Base-by-base conservation (phyloP, 1,284 basidiomycete genomes). In the Grifola frondosa region DNA sequence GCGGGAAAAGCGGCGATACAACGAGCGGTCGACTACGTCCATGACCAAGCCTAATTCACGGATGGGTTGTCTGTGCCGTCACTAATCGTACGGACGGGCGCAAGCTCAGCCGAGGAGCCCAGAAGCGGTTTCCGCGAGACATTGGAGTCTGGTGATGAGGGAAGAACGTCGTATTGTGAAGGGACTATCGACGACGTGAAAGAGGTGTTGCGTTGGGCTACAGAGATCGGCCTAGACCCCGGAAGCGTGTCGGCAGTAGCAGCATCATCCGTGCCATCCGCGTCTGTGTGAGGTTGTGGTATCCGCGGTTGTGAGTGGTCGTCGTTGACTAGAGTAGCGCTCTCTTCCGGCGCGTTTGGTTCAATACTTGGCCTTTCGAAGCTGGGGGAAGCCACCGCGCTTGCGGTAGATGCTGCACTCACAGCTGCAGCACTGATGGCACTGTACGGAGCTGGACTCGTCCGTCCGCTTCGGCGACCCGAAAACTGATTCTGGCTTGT, bases 321-420 rank as follows among this genome's bases (percentile, higher is more conserved):
- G n/a, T n/a, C n/a, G n/a, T n/a, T n/a, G n/a, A n/a, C n/a, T n/a
- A n/a, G n/a, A n/a, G n/a, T n/a, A n/a, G n/a, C n/a, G n/a, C n/a
- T n/a, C n/a, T n/a, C n/a, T n/a, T n/a, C 23, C 16, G 34, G 40
- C 19, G 23, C 25, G 11, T 17, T 10, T 15, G 19, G 29, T 24
- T 33, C 40, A 9, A 24, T 19, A 7, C 28, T 37, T 8, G 24
- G 30, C 21, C 20, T 11, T 17, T 36, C 30, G 6, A 39, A 15
- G 10, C 41, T 41, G 3, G 48, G 50, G 9, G 42, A 49, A 13
- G 37, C 44, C 25, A 73, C 57, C 5, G 71, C 69, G 37, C 61
- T 62, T 5, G 74, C 74, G 11, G 73, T 71, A 6, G 73, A 70
- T 20, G 70, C 61, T n/a, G 73, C 64, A 36, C 65, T 67, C 44